Evolutionary conservation across 2,329 filamentous ascomycete genomes (phyloP).

Genomic region (Diplodia corticola): DNA sequence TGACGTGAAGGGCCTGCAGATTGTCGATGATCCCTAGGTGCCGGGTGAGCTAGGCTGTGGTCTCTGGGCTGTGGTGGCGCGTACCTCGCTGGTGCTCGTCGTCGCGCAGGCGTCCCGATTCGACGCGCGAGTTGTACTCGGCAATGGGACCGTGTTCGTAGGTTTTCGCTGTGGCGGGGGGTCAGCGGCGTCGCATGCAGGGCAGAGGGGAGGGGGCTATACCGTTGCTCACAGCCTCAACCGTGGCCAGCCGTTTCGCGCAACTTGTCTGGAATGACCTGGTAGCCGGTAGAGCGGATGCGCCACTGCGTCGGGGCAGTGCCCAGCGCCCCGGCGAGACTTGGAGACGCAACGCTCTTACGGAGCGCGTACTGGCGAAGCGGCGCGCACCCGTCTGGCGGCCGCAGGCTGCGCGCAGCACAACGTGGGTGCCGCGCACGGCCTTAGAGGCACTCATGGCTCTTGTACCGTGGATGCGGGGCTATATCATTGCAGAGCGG

Average conservation of each 20-base stretch:
- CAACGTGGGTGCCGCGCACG: conserved; percentile 8
- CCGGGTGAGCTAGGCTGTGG: conserved; percentile 24
- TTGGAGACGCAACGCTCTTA: conserved; percentile 9
- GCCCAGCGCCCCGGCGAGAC: conserved; percentile 17
- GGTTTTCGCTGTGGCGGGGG: neutral
- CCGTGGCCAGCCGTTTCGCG: conserved; percentile 2
- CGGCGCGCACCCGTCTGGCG: conserved; percentile 5
- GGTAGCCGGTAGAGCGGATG: neutral
- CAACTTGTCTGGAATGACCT: conserved; percentile 9
- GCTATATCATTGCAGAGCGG: conserved; percentile 10
- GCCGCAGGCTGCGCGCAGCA: conserved; percentile 8
- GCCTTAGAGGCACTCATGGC: conserved; percentile 5
- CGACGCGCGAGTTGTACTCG: conserved; percentile 84
- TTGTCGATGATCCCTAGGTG: conserved; percentile 77
- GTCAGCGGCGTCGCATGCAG: neutral
- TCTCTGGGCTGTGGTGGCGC: conserved; percentile 24
- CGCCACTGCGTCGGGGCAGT: conserved; percentile 11
- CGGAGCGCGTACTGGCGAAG: neutral
- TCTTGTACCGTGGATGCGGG: neutral
- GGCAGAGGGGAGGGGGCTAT: neutral
- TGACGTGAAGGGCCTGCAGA: conserved; percentile 85
- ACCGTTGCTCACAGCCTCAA: conserved; percentile 19
- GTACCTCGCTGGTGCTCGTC: conserved; percentile 88
- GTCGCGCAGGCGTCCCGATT: conserved; percentile 71
- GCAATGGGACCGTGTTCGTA: conserved; percentile 67